Conservation (phyloP, 2,329 filamentous ascomycete genomes). For the Penicillium sp. region DNA sequence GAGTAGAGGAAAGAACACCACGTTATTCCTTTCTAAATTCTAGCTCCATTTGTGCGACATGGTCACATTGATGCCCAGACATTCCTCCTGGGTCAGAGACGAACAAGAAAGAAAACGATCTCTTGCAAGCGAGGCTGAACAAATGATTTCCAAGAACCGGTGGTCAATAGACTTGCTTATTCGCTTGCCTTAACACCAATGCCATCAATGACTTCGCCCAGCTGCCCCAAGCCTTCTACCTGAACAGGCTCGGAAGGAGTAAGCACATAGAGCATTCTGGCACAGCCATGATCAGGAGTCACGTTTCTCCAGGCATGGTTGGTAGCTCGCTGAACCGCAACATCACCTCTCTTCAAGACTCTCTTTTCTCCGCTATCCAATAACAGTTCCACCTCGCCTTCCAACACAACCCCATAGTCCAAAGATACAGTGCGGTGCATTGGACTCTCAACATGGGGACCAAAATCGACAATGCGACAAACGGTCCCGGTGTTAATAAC, state of each 20-base stretch:
- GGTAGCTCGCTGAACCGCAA: background rate
- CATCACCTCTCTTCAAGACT: background rate
- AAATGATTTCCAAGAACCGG: background rate
- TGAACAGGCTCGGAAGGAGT: background rate
- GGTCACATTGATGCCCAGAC: background rate
- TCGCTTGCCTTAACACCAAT: background rate
- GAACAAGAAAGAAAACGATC: background rate
- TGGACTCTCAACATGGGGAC: slow-evolving; percentile 1
- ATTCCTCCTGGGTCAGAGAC: background rate
- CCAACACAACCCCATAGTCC: slow-evolving; percentile 18
- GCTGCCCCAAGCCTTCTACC: background rate
- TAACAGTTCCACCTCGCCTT: slow-evolving; percentile 12
- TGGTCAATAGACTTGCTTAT: background rate
- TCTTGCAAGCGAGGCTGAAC: background rate
- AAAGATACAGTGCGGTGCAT: slow-evolving; percentile 17
- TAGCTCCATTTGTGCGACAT: background rate
- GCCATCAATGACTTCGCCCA: background rate
- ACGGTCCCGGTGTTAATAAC: slow-evolving; percentile 10
- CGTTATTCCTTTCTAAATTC: background rate
- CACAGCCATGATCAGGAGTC: background rate
- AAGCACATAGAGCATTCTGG: background rate
- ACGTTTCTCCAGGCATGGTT: background rate
- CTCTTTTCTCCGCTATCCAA: background rate
- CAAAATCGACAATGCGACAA: slow-evolving; percentile 15
- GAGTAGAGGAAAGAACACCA: background rate